These are phyloP conservation scores for Escovopsis sp. DNA, from an alignment of 2,329 filamentous ascomycete species.

Conservation along the genomic window DNA sequence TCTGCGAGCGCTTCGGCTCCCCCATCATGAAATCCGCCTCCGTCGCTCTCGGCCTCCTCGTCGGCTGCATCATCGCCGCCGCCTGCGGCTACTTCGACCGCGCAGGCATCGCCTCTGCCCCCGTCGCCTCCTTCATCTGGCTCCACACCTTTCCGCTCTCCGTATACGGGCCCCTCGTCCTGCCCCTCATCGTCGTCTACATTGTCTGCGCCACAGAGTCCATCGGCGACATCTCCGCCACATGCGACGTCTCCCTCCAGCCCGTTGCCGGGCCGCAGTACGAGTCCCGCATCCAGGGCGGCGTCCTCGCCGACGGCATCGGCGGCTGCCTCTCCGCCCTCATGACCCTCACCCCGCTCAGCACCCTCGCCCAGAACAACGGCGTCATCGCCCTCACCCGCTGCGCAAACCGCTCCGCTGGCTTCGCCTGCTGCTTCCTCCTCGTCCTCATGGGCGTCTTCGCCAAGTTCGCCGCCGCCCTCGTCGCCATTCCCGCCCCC, in stretches of 20 bases:
- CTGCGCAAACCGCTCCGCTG: slow-evolving; percentile 67
- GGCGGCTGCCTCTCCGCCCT: slow-evolving; percentile 62
- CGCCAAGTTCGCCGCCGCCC: slow-evolving; percentile 65
- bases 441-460: slow-evolving; percentile 70
- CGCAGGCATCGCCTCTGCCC: slow-evolving; percentile 55
- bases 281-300: slow-evolving; percentile 65
- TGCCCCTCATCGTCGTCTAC: slow-evolving; percentile 54
- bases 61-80: slow-evolving; percentile 65
- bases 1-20: slow-evolving; percentile 67
- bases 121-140: slow-evolving; percentile 63
- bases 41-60: slow-evolving; percentile 57
- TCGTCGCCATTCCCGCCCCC: slow-evolving; percentile 56
- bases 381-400: slow-evolving; percentile 70
- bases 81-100: slow-evolving; percentile 65
- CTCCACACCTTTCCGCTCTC: slow-evolving; percentile 59
- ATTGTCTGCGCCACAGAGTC: slow-evolving; percentile 66
- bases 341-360: slow-evolving; percentile 68
- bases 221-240: slow-evolving; percentile 68
- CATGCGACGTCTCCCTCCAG: slow-evolving; percentile 63
- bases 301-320: slow-evolving; percentile 61
- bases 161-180: slow-evolving; percentile 57
- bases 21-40: slow-evolving; percentile 74
- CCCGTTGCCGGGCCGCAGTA: slow-evolving; percentile 58
- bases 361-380: slow-evolving; percentile 72
- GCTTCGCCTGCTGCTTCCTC: slow-evolving; percentile 64